Evolutionary conservation across 73 alveolate genomes (phyloP), one percentile per base, ranked within the genome.

Genomic region (Symbiodinium pilosum): DNA sequence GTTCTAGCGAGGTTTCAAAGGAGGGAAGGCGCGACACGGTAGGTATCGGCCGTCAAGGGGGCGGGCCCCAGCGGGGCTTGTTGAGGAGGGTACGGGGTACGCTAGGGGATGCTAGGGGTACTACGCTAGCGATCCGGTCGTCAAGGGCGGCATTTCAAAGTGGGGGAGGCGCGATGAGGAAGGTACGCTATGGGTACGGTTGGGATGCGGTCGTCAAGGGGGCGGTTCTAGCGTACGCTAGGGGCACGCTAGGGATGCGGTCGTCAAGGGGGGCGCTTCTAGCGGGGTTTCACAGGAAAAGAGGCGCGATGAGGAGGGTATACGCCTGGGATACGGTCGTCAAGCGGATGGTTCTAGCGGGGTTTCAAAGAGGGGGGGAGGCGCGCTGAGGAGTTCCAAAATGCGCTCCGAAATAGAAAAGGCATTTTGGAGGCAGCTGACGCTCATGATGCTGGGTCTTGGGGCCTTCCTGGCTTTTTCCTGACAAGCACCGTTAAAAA

Each of bases 391-490:
- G 8, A 7, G 71, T 18, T 20, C n/a, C 69, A 52, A 28, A 3
- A 52, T 28, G 26, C 2, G 71, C 71, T 24, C n/a, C n/a, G n/a
- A n/a, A n/a, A n/a, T n/a, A n/a, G n/a, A n/a, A n/a, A n/a, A n/a
- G n/a, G n/a, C n/a, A n/a, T n/a, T n/a, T n/a, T n/a, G n/a, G n/a
- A n/a, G n/a, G n/a, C n/a, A n/a, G n/a, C n/a, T n/a, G 71, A 54
- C 71, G 71, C 71, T 54, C 71, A 54, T 30, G 0, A 21, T 24
- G n/a, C n/a, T n/a, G n/a, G n/a, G n/a, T n/a, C n/a, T n/a, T n/a
- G n/a, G n/a, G 71, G 71, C 71, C 73, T 54, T 54, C 73, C 73
- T 54, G 73, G 73, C 73, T n/a, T n/a, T n/a, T 54, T 54, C 34
- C 73, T 54, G 26, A n/a, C 73, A 54, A 54, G 73, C 73, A 54